These are phyloP conservation scores for Coemansia sp. DNA, from an alignment of 192 early-diverging fungal species.

Conservation along the genomic window DNA sequence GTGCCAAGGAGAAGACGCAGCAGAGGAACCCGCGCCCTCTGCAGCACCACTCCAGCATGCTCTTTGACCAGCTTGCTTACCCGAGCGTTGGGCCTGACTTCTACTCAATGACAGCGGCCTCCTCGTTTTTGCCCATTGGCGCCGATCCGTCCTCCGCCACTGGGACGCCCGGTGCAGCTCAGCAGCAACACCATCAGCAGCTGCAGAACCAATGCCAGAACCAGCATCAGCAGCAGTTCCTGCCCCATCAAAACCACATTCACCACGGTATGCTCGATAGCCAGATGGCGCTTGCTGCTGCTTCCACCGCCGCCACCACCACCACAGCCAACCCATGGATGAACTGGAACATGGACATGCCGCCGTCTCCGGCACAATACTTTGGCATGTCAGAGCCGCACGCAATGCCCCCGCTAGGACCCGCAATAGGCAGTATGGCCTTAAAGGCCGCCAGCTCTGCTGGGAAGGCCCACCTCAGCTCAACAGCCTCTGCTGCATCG, in stretches of 20 bases:
- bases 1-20: slow-evolving; percentile 75
- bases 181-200: slow-evolving; percentile 23
- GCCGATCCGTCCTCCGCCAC: slow-evolving; percentile 8
- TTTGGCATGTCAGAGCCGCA: slow-evolving; percentile 12
- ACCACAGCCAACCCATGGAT: slow-evolving; percentile 39
- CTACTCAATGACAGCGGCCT: slow-evolving; percentile 42
- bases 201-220: slow-evolving; percentile 17
- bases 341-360: slow-evolving; percentile 27
- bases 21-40: slow-evolving; percentile 45
- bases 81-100: slow-evolving; percentile 23
- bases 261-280: slow-evolving; percentile 15
- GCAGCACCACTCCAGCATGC: slow-evolving; percentile 31
- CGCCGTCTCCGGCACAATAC: slow-evolving; percentile 9
- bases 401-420: slow-evolving; percentile 3
- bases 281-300: slow-evolving; percentile 34
- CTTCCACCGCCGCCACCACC: slow-evolving; percentile 13
- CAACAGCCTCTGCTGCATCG: slow-evolving; percentile 22
- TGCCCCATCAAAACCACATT: background rate
- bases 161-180: background rate
- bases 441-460: background rate
- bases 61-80: slow-evolving; percentile 34
- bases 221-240: slow-evolving; percentile 18
- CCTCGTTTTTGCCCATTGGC: slow-evolving; percentile 30
- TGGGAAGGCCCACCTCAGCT: slow-evolving; percentile 9
- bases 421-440: background rate